Percentiles rank a stretch among this genome's conserved stretches.
These are phyloP conservation scores for Lichtheimia ramosa DNA, from an alignment of 371 early-diverging fungal genomes.

Conservation along the genomic window DNA sequence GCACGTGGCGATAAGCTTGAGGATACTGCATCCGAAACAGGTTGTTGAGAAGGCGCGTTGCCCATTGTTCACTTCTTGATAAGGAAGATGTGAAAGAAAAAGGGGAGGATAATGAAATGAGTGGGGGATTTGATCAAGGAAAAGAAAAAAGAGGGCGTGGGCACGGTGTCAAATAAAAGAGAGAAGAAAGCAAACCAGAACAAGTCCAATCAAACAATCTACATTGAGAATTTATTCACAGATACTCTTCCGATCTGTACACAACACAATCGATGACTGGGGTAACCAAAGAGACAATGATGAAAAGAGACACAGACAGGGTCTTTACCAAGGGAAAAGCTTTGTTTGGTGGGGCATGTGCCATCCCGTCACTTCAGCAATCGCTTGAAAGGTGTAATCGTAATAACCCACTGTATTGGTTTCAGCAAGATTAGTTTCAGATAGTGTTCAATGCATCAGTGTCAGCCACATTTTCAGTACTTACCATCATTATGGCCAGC, in stretches of 20 bases:
- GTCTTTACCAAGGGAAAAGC: neutral
- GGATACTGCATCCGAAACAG: constrained; percentile 12
- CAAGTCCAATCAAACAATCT: neutral
- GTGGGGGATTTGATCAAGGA: neutral
- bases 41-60: constrained; percentile 20
- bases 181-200: neutral
- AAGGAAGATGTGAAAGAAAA: constrained; percentile 1
- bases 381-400: constrained; percentile 34
- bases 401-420: constrained; percentile 36
- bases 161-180: neutral
- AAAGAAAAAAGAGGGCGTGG: constrained; percentile 6
- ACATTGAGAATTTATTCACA: constrained; percentile 4
- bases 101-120: neutral
- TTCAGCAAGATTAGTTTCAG: too few relatives aligned
- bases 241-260: neutral
- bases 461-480: neutral
- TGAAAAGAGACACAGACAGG: neutral
- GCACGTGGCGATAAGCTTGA: constrained; percentile 17
- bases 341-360: constrained; percentile 4
- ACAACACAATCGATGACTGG: neutral
- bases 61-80: constrained; percentile 13
- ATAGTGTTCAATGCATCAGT: too few relatives aligned
- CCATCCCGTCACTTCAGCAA: constrained; percentile 28
- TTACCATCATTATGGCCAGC: constrained; percentile 49
- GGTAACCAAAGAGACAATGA: neutral